Conservation (phyloP, 345 rosid species). For the Aquilaria yunnanensis region DNA sequence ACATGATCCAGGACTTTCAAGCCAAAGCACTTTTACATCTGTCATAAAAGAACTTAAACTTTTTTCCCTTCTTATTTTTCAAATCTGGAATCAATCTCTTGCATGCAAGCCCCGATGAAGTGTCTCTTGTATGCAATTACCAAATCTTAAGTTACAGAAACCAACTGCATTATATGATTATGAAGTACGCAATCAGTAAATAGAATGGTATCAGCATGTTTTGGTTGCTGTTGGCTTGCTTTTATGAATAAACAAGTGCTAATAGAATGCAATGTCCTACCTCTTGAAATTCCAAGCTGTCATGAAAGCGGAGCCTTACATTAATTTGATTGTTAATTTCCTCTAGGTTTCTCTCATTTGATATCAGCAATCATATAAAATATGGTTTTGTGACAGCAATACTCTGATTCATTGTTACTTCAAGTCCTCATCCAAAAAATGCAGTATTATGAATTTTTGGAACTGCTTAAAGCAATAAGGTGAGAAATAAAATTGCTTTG, state of each 20-base stretch:
- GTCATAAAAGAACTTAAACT: slow-evolving; percentile 22
- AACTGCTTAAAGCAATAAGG: slow-evolving; percentile 53
- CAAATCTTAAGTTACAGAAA: slow-evolving; percentile 15
- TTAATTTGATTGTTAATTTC: background rate
- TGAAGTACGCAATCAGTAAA: too few species aligned
- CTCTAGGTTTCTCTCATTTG: slow-evolving; percentile 4
- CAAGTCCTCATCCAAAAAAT: too few species aligned
- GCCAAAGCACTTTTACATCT: slow-evolving; percentile 18
- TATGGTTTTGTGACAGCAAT: slow-evolving; percentile 34
- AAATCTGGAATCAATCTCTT: slow-evolving; percentile 12
- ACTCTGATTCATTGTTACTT: too few species aligned
- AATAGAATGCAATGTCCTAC: background rate
- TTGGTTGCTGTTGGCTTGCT: too few species aligned
- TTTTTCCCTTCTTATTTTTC: slow-evolving; percentile 13
- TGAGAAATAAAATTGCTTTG: slow-evolving; percentile 1
- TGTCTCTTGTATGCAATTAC: slow-evolving; percentile 29
- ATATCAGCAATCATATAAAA: slow-evolving; percentile 14
- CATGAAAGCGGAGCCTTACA: background rate
- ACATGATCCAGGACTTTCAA: slow-evolving; percentile 26
- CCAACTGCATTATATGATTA: slow-evolving; percentile 13
- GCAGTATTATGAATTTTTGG: slow-evolving; percentile 29
- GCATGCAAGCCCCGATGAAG: slow-evolving; percentile 15
- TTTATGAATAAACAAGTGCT: background rate
- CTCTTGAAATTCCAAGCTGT: background rate
- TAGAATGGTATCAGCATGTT: too few species aligned